These are phyloP conservation scores for Trebouxia sp. DNA, from an alignment of 139 green algal genomes.

Conservation along the genomic window DNA sequence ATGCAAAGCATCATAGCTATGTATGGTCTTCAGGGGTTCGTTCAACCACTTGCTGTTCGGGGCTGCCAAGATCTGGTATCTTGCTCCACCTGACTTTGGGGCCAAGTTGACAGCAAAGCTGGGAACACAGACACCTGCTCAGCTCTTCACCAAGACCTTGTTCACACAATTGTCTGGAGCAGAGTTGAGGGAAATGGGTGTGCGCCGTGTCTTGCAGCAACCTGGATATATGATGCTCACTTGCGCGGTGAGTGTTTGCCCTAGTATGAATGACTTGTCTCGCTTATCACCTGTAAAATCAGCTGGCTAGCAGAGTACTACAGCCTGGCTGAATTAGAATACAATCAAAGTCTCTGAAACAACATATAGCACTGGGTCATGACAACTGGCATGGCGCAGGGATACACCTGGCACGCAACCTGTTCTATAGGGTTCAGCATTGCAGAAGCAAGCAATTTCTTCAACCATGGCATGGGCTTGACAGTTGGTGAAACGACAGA, in stretches of 20 bases:
- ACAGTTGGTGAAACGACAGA: conserved; percentile 12
- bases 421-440: conserved; percentile 10
- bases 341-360: conserved; percentile 4
- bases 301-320: conserved; percentile 16
- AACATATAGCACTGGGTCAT: not conserved
- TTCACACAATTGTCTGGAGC: conserved; percentile 1
- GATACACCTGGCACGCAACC: conserved; percentile 12
- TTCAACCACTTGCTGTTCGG: conserved; percentile 3
- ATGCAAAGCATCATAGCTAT: conserved; percentile 14
- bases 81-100: conserved; percentile 15
- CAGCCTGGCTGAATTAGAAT: conserved; percentile 6
- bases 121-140: conserved; percentile 11
- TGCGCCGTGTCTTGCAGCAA: conserved; percentile 15
- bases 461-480: conserved; percentile 13
- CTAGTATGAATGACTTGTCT: conserved; percentile 8
- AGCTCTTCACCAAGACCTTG: conserved; percentile 19
- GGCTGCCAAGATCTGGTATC: conserved; percentile 18
- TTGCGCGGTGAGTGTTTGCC: conserved; percentile 9
- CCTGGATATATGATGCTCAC: conserved; percentile 16
- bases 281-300: conserved; percentile 1
- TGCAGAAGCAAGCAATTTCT: conserved; percentile 19
- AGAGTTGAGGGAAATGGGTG: conserved; percentile 19
- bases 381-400: not conserved
- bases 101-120: conserved; percentile 19
- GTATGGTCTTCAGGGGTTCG: conserved; percentile 15